Percentiles rank a stretch among this genome's conserved stretches.
phyloP scores from a whole-genome alignment of 192 early-diverging fungal genomes.

The Backusella macrospora region DNA sequence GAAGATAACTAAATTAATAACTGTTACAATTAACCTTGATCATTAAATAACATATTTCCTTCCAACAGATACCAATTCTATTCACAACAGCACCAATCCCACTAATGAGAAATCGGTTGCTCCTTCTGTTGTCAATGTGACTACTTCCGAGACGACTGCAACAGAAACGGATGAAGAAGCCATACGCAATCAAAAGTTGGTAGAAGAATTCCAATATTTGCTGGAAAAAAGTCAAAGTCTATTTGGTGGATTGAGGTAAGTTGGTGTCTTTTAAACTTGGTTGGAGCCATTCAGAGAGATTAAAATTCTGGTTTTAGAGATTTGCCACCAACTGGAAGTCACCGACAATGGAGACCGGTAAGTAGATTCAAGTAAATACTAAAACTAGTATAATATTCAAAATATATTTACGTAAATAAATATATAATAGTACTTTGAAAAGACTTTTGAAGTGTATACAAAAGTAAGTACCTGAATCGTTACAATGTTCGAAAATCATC shows the following conservation, averaged over 20 bases:
- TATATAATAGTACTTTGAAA: constrained; percentile 80
- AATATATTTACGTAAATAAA: background rate
- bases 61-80: background rate
- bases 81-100: background rate
- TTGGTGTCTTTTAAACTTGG: background rate
- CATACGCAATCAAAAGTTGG: constrained; percentile 52
- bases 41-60: background rate
- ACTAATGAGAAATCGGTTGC: background rate
- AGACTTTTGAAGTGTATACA: constrained; percentile 97
- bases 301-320: constrained; percentile 57
- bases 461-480: constrained; percentile 47
- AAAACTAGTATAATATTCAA: background rate
- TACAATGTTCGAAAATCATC: background rate
- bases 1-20: background rate
- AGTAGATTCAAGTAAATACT: background rate
- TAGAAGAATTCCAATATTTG: constrained; percentile 91
- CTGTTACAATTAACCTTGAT: background rate
- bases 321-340: constrained; percentile 83
- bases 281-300: background rate
- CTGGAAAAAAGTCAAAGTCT: constrained; percentile 97
- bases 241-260: constrained; percentile 88
- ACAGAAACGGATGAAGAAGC: constrained; percentile 27
- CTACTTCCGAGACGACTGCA: background rate
- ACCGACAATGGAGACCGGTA: constrained; percentile 62
- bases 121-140: background rate